A percentile compares a stretch with the other conserved stretches of the same genome.
Conservation (phyloP, 768 basidiomycete genomes). For the Amanita jacksonii region DNA sequence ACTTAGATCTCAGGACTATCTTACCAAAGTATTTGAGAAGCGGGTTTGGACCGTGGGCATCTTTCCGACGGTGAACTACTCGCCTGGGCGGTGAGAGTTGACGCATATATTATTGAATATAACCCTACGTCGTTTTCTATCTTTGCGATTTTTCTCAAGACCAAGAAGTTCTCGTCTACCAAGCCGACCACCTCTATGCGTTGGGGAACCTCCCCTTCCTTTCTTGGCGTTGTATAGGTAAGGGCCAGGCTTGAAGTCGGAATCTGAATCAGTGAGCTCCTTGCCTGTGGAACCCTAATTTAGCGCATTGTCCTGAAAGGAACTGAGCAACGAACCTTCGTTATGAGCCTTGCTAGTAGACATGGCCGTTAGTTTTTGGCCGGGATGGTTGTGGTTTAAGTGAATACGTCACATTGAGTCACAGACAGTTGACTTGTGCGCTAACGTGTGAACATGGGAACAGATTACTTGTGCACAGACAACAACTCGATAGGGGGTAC, state of each 20-base stretch:
- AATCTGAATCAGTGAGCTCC: slow-evolving; percentile 5
- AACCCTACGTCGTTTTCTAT: slow-evolving; percentile 9
- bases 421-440: no score
- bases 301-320: no score
- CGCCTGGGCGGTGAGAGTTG: neutral
- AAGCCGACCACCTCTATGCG: neutral
- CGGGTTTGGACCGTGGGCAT: slow-evolving; percentile 26
- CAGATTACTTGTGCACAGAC: no score
- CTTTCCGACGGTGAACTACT: neutral
- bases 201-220: neutral
- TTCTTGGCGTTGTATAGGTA: slow-evolving; percentile 1
- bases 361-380: no score
- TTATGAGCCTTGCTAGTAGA: no score
- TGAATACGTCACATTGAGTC: no score
- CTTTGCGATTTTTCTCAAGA: neutral
- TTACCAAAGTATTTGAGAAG: slow-evolving; percentile 41
- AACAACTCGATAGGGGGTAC: no score
- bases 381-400: no score
- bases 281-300: no score
- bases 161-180: slow-evolving; percentile 2
- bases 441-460: no score
- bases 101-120: neutral
- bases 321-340: no score
- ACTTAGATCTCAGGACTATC: slow-evolving; percentile 8
- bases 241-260: slow-evolving; percentile 5